Evolutionary conservation across 352 stramenopile species (phyloP).

Genomic region (Phytophthora sansomeana): DNA sequence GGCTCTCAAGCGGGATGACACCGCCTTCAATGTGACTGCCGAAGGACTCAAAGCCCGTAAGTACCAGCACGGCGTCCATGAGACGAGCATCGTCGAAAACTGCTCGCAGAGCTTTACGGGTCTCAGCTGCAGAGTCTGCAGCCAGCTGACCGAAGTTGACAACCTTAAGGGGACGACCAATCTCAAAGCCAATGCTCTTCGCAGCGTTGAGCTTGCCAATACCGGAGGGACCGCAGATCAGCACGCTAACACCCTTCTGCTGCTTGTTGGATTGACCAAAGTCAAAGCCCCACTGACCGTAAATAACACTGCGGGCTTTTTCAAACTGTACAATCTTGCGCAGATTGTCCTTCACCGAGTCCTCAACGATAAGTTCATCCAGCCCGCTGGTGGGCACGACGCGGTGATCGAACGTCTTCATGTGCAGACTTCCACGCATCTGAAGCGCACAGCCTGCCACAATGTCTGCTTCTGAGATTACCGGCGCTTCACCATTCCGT

Average conservation of each 20-base stretch:
- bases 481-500: conserved; percentile 55
- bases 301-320: conserved; percentile 87
- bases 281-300: conserved; percentile 88
- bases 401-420: conserved; percentile 91
- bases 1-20: conserved; percentile 54
- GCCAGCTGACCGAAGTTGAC: conserved; percentile 83
- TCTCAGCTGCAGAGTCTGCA: conserved; percentile 78
- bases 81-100: conserved; percentile 90
- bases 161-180: conserved; percentile 84
- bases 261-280: conserved; percentile 85
- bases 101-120: conserved; percentile 72
- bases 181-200: conserved; percentile 87
- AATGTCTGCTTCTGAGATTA: conserved; percentile 83
- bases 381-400: conserved; percentile 81
- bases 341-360: conserved; percentile 71
- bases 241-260: conserved; percentile 83
- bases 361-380: conserved; percentile 76
- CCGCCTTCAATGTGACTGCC: conserved; percentile 74
- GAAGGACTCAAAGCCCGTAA: conserved; percentile 91
- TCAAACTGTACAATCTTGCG: conserved; percentile 82
- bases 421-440: conserved; percentile 89
- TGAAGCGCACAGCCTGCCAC: conserved; percentile 83
- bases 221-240: conserved; percentile 73
- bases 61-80: conserved; percentile 87
- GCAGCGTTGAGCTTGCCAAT: conserved; percentile 82